Evolutionary conservation across 495 filamentous ascomycete species (phyloP).

Genomic region (Talaromyces liani): DNA sequence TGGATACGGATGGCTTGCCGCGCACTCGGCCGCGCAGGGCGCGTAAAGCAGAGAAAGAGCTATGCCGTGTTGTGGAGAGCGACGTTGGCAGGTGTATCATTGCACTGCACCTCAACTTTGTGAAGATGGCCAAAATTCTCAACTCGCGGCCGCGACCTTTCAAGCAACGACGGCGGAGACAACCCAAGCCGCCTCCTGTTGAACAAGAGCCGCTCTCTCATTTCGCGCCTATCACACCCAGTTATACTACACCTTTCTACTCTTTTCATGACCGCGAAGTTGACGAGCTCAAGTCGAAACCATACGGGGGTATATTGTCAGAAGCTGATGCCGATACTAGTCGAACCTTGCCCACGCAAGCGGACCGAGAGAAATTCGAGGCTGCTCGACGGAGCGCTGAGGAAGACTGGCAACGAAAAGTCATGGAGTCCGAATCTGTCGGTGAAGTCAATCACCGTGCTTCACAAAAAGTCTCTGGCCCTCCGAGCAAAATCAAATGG

Average conservation of each 20-base stretch:
- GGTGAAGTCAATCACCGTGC: constrained; percentile 41
- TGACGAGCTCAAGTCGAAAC: constrained; percentile 85
- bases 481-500: constrained; percentile 93
- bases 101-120: constrained; percentile 50
- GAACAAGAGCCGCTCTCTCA: constrained; percentile 33
- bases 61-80: constrained; percentile 27
- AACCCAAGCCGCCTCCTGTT: constrained; percentile 25
- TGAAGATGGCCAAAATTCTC: constrained; percentile 53
- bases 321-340: constrained; percentile 88
- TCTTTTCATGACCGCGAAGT: constrained; percentile 78
- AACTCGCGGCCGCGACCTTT: constrained; percentile 25
- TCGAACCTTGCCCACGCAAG: constrained; percentile 70
- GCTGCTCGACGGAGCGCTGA: constrained; percentile 82
- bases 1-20: constrained; percentile 15
- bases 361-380: constrained; percentile 80
- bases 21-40: constrained; percentile 31
- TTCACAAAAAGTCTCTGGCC: constrained; percentile 67
- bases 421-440: constrained; percentile 36
- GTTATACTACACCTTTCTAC: constrained; percentile 70
- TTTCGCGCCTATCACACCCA: constrained; percentile 40
- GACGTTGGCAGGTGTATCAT: constrained; percentile 44
- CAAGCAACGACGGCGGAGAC: constrained; percentile 28
- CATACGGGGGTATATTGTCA: constrained; percentile 87
- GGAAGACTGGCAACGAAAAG: constrained; percentile 74
- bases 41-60: constrained; percentile 27